These are phyloP conservation scores for Terfezia claveryi DNA, from an alignment of 495 filamentous ascomycete species.

Conservation along the genomic window DNA sequence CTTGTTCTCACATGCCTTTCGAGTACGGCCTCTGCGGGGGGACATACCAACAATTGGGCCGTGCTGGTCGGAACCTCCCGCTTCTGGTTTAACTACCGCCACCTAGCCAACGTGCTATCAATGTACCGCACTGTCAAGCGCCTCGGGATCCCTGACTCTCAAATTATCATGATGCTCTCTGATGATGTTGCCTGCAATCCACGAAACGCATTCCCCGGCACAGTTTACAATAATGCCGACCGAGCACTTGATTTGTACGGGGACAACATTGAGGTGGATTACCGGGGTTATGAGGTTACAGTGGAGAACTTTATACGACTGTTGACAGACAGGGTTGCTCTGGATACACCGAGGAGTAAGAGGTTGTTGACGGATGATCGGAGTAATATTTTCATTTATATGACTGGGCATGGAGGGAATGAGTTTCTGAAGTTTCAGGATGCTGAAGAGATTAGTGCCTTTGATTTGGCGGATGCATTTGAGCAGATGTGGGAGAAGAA, in stretches of 20 bases:
- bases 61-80: conserved; percentile 94
- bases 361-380: conserved; percentile 75
- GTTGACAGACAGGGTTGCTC: conserved; percentile 75
- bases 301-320: conserved; percentile 97
- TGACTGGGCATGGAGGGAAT: conserved; percentile 98
- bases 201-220: conserved; percentile 89
- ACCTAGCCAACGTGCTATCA: conserved; percentile 91
- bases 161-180: conserved; percentile 97
- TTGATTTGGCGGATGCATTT: conserved; percentile 91
- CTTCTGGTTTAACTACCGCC: conserved; percentile 99
- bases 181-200: conserved; percentile 99
- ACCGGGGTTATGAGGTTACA: conserved; percentile 92
- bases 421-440: conserved; percentile 98
- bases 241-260: conserved; percentile 90
- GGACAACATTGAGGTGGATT: conserved; percentile 98
- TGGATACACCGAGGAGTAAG: conserved; percentile 86
- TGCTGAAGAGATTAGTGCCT: conserved; percentile 87
- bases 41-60: conserved; percentile 93
- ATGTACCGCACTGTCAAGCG: conserved; percentile 97
- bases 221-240: conserved; percentile 95
- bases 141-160: conserved; percentile 90
- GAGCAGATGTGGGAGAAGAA: conserved; percentile 99
- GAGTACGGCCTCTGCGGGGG: not conserved
- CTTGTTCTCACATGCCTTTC: too few relatives aligned
- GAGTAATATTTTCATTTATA: conserved; percentile 92